These are phyloP conservation scores for Przewalskia tangutica DNA, from an alignment of 257 asterid species.

Conservation along the genomic window DNA sequence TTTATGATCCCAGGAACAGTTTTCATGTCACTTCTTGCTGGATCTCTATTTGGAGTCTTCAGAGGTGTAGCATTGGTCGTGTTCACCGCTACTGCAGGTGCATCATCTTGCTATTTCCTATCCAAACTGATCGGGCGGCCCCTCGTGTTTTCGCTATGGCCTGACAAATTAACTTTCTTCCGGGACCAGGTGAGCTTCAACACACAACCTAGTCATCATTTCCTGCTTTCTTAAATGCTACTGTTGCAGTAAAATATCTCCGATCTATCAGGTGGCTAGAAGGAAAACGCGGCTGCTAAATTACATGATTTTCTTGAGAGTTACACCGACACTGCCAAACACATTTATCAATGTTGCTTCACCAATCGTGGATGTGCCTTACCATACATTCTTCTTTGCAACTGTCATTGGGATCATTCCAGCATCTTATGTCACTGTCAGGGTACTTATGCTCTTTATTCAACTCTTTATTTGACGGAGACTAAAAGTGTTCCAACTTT, in stretches of 20 bases:
- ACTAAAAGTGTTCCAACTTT: too few relatives aligned
- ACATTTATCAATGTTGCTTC: constrained; percentile 92
- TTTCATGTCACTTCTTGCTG: constrained; percentile 93
- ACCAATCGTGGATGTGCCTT: constrained; percentile 90
- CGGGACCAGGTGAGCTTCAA: constrained; percentile 58
- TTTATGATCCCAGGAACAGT: constrained; percentile 97
- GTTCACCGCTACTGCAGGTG: constrained; percentile 88
- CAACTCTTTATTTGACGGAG: not conserved
- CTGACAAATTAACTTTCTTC: constrained; percentile 79
- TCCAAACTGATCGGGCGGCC: constrained; percentile 93
- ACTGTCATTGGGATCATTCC: constrained; percentile 86
- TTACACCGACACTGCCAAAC: constrained; percentile 92
- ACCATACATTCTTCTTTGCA: constrained; percentile 73
- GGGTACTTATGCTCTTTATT: constrained; percentile 39
- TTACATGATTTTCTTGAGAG: constrained; percentile 92
- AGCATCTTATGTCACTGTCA: constrained; percentile 87
- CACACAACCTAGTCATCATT: not conserved
- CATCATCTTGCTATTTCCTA: constrained; percentile 85
- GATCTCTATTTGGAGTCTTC: constrained; percentile 79
- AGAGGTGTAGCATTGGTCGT: constrained; percentile 90
- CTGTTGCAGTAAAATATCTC: not conserved
- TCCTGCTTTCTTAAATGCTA: not conserved
- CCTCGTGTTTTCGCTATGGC: constrained; percentile 82
- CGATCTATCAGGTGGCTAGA: constrained; percentile 56
- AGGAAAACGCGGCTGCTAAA: constrained; percentile 64